Evolutionary conservation across 768 basidiomycete genomes (phyloP).

Genomic region (Suillus plorans): DNA sequence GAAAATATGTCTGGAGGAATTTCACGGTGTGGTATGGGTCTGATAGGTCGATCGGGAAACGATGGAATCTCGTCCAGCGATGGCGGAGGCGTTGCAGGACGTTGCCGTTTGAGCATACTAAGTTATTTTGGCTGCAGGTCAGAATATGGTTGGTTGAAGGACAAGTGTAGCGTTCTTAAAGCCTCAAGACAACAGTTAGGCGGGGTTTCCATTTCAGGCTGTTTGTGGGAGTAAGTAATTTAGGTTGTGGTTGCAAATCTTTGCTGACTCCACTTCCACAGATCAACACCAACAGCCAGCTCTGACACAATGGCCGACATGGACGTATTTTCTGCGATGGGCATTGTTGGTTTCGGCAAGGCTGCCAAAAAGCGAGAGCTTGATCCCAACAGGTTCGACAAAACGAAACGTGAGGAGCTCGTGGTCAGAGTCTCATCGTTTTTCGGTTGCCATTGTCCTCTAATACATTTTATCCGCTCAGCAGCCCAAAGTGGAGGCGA

Average conservation of each 20-base stretch:
- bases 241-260: slow-evolving; percentile 1
- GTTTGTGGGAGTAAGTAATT: slow-evolving; percentile 3
- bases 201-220: slow-evolving; percentile 11
- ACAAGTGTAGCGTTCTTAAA: not conserved
- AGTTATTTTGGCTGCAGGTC: not conserved
- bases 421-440: slow-evolving; percentile 19
- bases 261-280: not conserved
- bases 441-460: slow-evolving; percentile 10
- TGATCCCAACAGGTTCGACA: slow-evolving; percentile 78
- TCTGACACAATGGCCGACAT: slow-evolving; percentile 47
- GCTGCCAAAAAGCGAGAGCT: slow-evolving; percentile 61
- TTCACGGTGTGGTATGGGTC: slow-evolving; percentile 13
- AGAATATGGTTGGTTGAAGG: not conserved
- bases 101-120: slow-evolving; percentile 55
- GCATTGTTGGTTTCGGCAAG: slow-evolving; percentile 84
- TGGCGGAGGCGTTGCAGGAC: slow-evolving; percentile 44
- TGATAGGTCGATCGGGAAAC: slow-evolving; percentile 15
- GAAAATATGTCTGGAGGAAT: slow-evolving; percentile 12
- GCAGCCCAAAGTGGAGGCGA: not conserved
- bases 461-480: slow-evolving; percentile 12
- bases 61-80: slow-evolving; percentile 29
- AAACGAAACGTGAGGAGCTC: slow-evolving; percentile 58
- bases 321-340: slow-evolving; percentile 81
- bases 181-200: not conserved
- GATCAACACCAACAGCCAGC: slow-evolving; percentile 6